These are phyloP conservation scores for Serendipita vermifera DNA, from an alignment of 768 basidiomycete genomes.

Conservation along the genomic window DNA sequence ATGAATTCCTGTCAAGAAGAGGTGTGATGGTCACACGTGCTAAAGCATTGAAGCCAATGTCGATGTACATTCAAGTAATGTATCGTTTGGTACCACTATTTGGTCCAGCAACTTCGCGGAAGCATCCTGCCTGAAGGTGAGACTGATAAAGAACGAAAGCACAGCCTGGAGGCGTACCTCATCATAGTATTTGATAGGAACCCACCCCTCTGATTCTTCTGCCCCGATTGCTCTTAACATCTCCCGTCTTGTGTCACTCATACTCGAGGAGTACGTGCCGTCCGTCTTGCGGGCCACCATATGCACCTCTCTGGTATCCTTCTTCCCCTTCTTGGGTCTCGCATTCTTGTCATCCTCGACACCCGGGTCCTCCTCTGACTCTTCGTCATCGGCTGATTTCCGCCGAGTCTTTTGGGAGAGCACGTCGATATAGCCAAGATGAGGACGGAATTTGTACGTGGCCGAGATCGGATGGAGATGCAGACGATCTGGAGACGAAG, in stretches of 20 bases:
- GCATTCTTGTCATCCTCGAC: background rate
- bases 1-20: conserved; percentile 4
- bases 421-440: conserved; percentile 66
- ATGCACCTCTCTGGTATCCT: background rate
- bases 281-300: conserved; percentile 3
- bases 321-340: background rate
- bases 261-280: background rate
- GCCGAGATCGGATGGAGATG: conserved; percentile 68
- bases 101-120: conserved; percentile 8
- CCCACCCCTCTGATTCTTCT: conserved; percentile 1
- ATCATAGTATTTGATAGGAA: conserved; percentile 3
- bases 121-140: background rate
- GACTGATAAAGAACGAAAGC: background rate
- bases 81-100: background rate
- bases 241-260: conserved; percentile 4
- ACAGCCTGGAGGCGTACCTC: background rate
- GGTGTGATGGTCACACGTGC: background rate
- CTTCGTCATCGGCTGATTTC: conserved; percentile 21
- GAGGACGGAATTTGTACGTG: conserved; percentile 72
- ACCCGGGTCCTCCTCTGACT: conserved; percentile 13
- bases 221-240: conserved; percentile 1
- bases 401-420: conserved; percentile 51
- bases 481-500: conserved; percentile 38
- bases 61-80: background rate
- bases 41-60: conserved; percentile 5